phyloP scores from a whole-genome alignment of 2,329 filamentous ascomycete genomes.

The Arachnomyces sp. region DNA sequence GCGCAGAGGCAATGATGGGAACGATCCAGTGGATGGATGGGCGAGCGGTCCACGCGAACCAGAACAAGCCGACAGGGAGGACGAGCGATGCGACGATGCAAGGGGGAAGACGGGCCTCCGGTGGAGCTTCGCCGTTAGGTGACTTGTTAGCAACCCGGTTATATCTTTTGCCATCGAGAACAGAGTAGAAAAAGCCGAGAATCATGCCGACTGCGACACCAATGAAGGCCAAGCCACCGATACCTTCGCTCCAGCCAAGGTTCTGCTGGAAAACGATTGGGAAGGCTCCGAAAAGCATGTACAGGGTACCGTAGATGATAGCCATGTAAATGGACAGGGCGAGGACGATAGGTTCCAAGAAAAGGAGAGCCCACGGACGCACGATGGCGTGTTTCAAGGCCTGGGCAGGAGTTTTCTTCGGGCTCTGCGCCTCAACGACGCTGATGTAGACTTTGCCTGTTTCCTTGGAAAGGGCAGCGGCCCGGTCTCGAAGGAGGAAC shows the following conservation, averaged over 20 bases:
- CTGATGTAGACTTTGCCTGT: slow-evolving; percentile 53
- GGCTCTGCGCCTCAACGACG: slow-evolving; percentile 31
- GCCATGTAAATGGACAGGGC: slow-evolving; percentile 60
- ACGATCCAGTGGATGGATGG: slow-evolving; percentile 51
- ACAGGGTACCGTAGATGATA: slow-evolving; percentile 42
- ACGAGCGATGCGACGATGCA: slow-evolving; percentile 55
- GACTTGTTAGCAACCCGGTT: slow-evolving; percentile 33
- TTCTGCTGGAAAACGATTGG: slow-evolving; percentile 58
- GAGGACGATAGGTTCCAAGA: slow-evolving; percentile 62
- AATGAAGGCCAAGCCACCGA: slow-evolving; percentile 59
- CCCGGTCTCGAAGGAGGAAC: slow-evolving; percentile 48
- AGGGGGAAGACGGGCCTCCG: slow-evolving; percentile 58
- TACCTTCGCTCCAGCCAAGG: slow-evolving; percentile 53
- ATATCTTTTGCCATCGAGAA: slow-evolving; percentile 51
- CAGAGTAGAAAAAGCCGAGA: slow-evolving; percentile 48
- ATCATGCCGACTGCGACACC: slow-evolving; percentile 63
- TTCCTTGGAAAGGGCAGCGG: slow-evolving; percentile 42
- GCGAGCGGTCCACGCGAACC: slow-evolving; percentile 61
- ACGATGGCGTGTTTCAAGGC: slow-evolving; percentile 52
- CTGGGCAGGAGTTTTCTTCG: slow-evolving; percentile 36
- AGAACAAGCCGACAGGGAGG: slow-evolving; percentile 59
- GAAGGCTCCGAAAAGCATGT: slow-evolving; percentile 54
- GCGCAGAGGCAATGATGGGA: slow-evolving; percentile 42
- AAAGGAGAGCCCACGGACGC: slow-evolving; percentile 62
- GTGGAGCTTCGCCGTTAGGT: slow-evolving; percentile 51